A percentile compares a stretch with the other conserved stretches of the same genome.
phyloP scores from a whole-genome alignment of 2,329 filamentous ascomycete species.

The Clonostachys chloroleuca region DNA sequence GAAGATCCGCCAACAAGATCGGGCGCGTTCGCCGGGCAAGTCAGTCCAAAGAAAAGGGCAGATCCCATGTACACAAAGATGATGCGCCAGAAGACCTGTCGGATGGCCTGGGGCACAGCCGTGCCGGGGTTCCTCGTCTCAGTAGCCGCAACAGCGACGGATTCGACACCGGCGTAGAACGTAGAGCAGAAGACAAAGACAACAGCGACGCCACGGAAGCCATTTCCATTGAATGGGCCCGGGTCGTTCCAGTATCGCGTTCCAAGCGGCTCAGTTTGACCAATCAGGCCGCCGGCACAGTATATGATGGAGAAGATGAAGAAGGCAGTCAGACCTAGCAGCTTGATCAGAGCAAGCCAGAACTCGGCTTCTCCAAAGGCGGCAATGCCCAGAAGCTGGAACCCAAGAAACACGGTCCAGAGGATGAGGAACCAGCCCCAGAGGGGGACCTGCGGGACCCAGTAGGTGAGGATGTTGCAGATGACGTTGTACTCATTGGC shows the following conservation, averaged over 20 bases:
- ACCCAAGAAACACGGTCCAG: constrained; percentile 64
- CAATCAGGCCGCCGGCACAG: constrained; percentile 60
- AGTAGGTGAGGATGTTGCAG: constrained; percentile 61
- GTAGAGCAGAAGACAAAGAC: constrained; percentile 68
- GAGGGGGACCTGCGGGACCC: constrained; percentile 55
- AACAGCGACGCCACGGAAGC: constrained; percentile 60
- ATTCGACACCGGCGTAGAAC: constrained; percentile 65
- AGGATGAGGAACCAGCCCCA: constrained; percentile 72
- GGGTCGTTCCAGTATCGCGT: constrained; percentile 70
- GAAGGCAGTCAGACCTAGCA: constrained; percentile 65
- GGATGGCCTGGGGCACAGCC: constrained; percentile 53
- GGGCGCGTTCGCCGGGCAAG: constrained; percentile 64
- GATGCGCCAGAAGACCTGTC: constrained; percentile 58
- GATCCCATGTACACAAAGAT: constrained; percentile 63
- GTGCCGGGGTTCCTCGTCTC: constrained; percentile 54
- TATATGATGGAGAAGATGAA: constrained; percentile 73
- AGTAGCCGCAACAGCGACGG: constrained; percentile 58
- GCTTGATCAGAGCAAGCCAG: constrained; percentile 71
- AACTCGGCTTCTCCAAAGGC: constrained; percentile 78
- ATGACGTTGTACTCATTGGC: constrained; percentile 70
- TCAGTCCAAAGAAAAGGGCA: constrained; percentile 71
- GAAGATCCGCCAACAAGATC: constrained; percentile 57
- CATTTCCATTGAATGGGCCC: constrained; percentile 63
- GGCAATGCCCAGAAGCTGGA: constrained; percentile 69
- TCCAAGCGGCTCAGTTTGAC: constrained; percentile 53